These are phyloP conservation scores for Eimeria sp. DNA, from an alignment of 169 alveolate species.

Conservation along the genomic window DNA sequence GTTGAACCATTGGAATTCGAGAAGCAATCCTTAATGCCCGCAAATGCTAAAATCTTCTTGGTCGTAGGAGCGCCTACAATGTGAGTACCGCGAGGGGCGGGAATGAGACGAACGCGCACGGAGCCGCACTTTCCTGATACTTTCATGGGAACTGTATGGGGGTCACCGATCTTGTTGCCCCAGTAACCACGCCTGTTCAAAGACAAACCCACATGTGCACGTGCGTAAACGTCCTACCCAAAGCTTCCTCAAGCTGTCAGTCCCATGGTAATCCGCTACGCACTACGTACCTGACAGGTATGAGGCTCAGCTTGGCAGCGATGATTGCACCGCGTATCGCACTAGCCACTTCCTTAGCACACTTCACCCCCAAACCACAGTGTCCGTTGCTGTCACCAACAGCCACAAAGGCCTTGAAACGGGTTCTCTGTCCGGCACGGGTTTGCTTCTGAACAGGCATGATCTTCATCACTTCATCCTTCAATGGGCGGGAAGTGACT, in stretches of 20 bases:
- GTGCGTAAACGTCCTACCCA: not conserved
- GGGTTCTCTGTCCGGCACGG: slow-evolving; percentile 99
- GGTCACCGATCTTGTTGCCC: slow-evolving; percentile 99
- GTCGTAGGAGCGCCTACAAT: slow-evolving; percentile 99
- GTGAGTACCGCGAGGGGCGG: slow-evolving; percentile 99
- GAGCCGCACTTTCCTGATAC: slow-evolving; percentile 99
- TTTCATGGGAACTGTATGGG: slow-evolving; percentile 99
- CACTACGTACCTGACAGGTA: slow-evolving; percentile 96
- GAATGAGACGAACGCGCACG: slow-evolving; percentile 99
- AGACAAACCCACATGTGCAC: not conserved
- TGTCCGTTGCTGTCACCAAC: slow-evolving; percentile 95
- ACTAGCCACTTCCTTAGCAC: slow-evolving; percentile 99
- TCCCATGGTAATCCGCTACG: not conserved
- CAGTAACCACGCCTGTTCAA: slow-evolving; percentile 99
- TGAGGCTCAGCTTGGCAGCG: slow-evolving; percentile 99
- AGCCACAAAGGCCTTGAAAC: slow-evolving; percentile 99
- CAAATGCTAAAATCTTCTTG: slow-evolving; percentile 98
- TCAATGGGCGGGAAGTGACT: slow-evolving; percentile 89
- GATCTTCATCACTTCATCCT: slow-evolving; percentile 99
- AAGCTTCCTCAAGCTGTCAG: not conserved
- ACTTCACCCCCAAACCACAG: slow-evolving; percentile 90
- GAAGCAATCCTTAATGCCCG: slow-evolving; percentile 99
- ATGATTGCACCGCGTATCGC: slow-evolving; percentile 99
- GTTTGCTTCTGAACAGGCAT: slow-evolving; percentile 99
- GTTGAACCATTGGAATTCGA: slow-evolving; percentile 99